Base-by-base conservation (phyloP, 108 stramenopile species). In the Bacterosira constricta region DNA sequence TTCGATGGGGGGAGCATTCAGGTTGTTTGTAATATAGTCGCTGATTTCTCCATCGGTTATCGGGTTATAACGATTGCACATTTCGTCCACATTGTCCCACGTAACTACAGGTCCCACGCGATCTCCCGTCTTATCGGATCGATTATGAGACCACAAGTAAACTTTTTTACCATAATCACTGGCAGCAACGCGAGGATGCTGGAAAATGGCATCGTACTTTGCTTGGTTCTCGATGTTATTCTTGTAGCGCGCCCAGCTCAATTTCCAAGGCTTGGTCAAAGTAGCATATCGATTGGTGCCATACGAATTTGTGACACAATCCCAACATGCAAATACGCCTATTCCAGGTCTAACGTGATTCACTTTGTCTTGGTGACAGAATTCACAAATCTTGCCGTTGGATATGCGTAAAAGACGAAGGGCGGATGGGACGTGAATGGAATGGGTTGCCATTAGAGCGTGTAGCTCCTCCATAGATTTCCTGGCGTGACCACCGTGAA, bases 311-410 rank as follows among this genome's bases (percentile, higher is more conserved):
- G 46, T 23, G 4, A 63, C 18, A 34, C 70, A 71, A 27, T 31
- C 26, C 70, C 70, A 71, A 26, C 70, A 71, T 4, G 62, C 42
- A 63, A 71, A 71, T 4, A 71, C 47, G 26, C 70, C 70, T 5
- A 35, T 13, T 6, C 70, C 61, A 0, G 70, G 61, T 8, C 70
- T 61, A 15, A 71, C 62, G 32, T 47, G 41, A 42, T 71, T 63
- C 21, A 63, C 63, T 45, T 49, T 52, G 23, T 30, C 3, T 17
- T 13, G 13, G 1, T 6, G 23, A 17, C 71, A 63, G 30, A 50
- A 36, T 26, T 72, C 71, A n/a, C 71, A 72, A 15, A 9, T 13
- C 21, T 51, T 72, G 0, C 71, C 71, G 49, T 65, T 65, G 31
- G 30, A 29, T 1, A 72, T 9, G 18, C 71, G 71, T 8, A 72